Percentiles rank a stretch among this genome's conserved stretches.
Evolutionary conservation across 352 stramenopile genomes (phyloP).

Genomic region (Phytophthora cryptogea): DNA sequence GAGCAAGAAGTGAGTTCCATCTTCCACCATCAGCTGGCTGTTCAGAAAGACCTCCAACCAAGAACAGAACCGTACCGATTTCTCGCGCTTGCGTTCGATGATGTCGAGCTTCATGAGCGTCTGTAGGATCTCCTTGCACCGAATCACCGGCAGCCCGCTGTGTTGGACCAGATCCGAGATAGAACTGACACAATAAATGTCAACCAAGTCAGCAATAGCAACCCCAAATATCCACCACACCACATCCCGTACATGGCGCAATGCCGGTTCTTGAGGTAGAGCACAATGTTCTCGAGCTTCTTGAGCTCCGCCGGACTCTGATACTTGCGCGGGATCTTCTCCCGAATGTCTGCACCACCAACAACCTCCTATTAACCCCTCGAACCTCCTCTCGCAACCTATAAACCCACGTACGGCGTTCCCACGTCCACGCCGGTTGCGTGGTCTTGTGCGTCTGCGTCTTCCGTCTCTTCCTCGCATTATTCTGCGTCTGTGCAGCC

Average conservation of each 20-base stretch:
- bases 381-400: neutral
- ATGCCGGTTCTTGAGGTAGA: slow-evolving; percentile 85
- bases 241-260: slow-evolving; percentile 67
- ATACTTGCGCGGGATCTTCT: slow-evolving; percentile 87
- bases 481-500: slow-evolving; percentile 10
- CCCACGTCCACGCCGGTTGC: slow-evolving; percentile 74
- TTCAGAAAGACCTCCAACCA: neutral
- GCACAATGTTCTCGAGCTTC: slow-evolving; percentile 87
- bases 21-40: neutral
- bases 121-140: slow-evolving; percentile 88
- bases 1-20: slow-evolving; percentile 11
- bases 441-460: slow-evolving; percentile 28
- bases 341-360: slow-evolving; percentile 52
- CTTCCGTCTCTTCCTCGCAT: slow-evolving; percentile 33
- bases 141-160: slow-evolving; percentile 77
- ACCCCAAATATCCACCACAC: neutral
- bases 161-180: slow-evolving; percentile 86
- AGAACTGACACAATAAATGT: slow-evolving; percentile 48
- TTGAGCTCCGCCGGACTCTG: slow-evolving; percentile 75
- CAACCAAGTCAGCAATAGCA: slow-evolving; percentile 6
- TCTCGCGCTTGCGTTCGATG: slow-evolving; percentile 75
- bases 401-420: slow-evolving; percentile 55
- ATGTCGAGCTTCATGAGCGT: slow-evolving; percentile 87
- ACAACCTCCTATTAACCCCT: neutral
- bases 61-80: slow-evolving; percentile 48